Evolutionary conservation across 306 rosid species (phyloP), one percentile per base, ranked within the genome.

Genomic region (Morella rubra): DNA sequence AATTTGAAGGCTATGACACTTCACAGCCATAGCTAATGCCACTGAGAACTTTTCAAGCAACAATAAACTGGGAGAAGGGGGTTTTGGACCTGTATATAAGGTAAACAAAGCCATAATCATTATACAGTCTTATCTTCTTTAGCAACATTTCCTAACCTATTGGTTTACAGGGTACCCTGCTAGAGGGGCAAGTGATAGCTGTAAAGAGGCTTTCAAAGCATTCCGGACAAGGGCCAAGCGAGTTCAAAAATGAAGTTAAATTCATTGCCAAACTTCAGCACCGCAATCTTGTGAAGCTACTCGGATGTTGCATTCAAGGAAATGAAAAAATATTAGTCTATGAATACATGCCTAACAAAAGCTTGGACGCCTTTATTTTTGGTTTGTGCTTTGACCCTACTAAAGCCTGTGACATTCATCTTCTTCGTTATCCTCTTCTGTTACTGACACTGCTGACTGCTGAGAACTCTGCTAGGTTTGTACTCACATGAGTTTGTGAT

Each of bases 41-140:
- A 90, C 96, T 0, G 60, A 74, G 49, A 72, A 79, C 59, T 90
- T 90, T 65, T 83, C 93, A 19, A 27, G 10, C 44, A 5, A 70
- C 22, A 84, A 85, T 0, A 90, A 80, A 81, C 82, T 90, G 15
- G 91, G 90, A 4, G 81, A 90, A 80, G 93, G 92, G 49, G 92
- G 91, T 18, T 91, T 89, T 76, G 97, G 91, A 18, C 82, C 84
- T 3, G 93, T 91, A 7, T 89, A 80, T 56, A 73, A 4, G 83
- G 93, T 86, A 90, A 41, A 47, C 11, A 6, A 41, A 50, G 40
- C 32, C 51, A 41, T 13, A 11, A 3, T 16, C 7, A 41, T 5
- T 8, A 64, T 6, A 4, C 0, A 0, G 41, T 12, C 9, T 16
- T 16, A 41, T 65, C 2, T 14, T 6, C 7, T 40, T 65, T 13